A percentile compares a stretch with the other conserved stretches of the same genome.
These are phyloP conservation scores for Cadophora gregata DNA, from an alignment of 2,329 filamentous ascomycete species.

Conservation along the genomic window DNA sequence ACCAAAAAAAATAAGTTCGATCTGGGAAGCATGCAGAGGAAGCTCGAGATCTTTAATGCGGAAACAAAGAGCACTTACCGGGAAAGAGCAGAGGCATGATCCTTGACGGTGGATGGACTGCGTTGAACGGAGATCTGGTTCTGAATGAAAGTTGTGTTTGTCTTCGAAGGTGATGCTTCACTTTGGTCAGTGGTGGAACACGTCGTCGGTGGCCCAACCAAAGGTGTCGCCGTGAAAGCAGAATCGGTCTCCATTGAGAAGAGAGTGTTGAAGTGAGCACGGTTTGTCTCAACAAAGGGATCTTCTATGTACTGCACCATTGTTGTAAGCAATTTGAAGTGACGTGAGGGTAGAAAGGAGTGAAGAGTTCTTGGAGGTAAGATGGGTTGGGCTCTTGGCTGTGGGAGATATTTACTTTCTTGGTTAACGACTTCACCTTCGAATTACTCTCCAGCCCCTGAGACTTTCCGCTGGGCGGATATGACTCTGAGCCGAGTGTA, in stretches of 20 bases:
- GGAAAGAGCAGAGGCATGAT: conserved; percentile 33
- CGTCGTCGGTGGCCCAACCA: conserved; percentile 16
- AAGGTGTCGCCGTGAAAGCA: conserved; percentile 30
- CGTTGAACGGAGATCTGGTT: conserved; percentile 38
- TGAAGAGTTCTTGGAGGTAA: background rate
- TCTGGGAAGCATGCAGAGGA: background rate
- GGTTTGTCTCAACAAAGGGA: background rate
- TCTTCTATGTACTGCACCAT: conserved; percentile 29
- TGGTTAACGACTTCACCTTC: background rate
- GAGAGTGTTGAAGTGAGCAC: background rate
- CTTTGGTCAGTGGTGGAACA: conserved; percentile 1
- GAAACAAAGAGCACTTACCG: background rate
- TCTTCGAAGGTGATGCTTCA: conserved; percentile 11
- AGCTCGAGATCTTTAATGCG: background rate
- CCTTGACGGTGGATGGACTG: conserved; percentile 35
- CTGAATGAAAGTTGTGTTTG: conserved; percentile 35
- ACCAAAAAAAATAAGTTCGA: background rate
- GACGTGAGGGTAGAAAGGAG: background rate
- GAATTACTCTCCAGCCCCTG: background rate
- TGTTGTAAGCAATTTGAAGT: conserved; percentile 15
- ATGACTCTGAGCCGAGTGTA: background rate
- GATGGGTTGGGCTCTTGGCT: background rate
- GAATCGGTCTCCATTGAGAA: conserved; percentile 30
- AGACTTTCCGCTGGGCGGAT: background rate
- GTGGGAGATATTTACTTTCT: conserved; percentile 14